Percentiles rank a stretch among this genome's conserved stretches.
phyloP scores from a whole-genome alignment of 352 stramenopile species.

The Phytophthora kernoviae region DNA sequence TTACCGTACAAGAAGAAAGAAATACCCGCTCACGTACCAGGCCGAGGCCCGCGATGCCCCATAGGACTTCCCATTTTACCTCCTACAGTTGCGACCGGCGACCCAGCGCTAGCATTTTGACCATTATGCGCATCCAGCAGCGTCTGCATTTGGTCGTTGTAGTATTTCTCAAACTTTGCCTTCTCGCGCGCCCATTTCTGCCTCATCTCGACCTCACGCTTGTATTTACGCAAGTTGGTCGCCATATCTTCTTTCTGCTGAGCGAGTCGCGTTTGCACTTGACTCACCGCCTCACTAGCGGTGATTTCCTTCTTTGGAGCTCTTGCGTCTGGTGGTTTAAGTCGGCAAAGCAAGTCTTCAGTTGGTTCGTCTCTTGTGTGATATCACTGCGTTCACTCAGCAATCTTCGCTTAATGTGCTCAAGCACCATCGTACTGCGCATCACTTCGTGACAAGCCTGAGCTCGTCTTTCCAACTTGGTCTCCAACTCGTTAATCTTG shows the following conservation, averaged over 20 bases:
- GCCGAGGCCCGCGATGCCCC: constrained; percentile 10
- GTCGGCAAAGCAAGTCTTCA: constrained; percentile 66
- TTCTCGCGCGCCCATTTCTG: constrained; percentile 83
- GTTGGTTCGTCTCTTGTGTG: constrained; percentile 57
- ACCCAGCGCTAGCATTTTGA: neutral
- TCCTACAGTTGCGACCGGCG: neutral
- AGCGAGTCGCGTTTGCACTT: constrained; percentile 64
- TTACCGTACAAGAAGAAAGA: neutral
- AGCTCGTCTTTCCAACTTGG: constrained; percentile 59
- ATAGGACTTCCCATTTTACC: constrained; percentile 3
- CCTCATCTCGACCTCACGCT: constrained; percentile 67
- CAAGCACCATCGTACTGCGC: constrained; percentile 65
- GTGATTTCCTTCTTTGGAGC: constrained; percentile 80
- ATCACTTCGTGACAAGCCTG: constrained; percentile 68
- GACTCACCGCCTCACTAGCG: constrained; percentile 70
- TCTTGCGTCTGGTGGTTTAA: constrained; percentile 73
- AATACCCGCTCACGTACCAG: constrained; percentile 18
- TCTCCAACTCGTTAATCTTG: constrained; percentile 79
- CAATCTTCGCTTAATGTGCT: constrained; percentile 83
- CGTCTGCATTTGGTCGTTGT: constrained; percentile 70
- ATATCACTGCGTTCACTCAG: constrained; percentile 58
- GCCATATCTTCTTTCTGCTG: constrained; percentile 80
- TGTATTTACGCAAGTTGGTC: constrained; percentile 60
- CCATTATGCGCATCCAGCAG: constrained; percentile 19
- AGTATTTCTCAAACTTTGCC: constrained; percentile 87